Percentiles rank a stretch among this genome's conserved stretches.
phyloP scores from a whole-genome alignment of 257 asterid genomes.

The Plectranthus barbatus region DNA sequence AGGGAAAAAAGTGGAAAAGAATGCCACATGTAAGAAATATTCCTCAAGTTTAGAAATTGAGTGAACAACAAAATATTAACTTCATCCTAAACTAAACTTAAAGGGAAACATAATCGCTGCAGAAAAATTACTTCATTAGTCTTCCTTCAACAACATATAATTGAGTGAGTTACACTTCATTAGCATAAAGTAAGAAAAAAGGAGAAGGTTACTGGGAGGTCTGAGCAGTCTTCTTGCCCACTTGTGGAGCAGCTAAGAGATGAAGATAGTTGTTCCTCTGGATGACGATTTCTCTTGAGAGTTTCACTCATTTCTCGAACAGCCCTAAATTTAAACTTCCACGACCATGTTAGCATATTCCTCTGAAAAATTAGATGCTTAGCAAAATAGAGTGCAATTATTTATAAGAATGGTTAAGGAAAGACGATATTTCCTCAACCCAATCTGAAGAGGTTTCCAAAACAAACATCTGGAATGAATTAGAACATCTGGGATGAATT shows the following conservation, averaged over 20 bases:
- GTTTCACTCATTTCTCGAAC: conserved; percentile 74
- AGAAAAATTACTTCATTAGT: not conserved
- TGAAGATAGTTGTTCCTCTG: conserved; percentile 40
- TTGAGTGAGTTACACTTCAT: not conserved
- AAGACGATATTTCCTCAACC: no score
- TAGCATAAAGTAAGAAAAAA: conserved; percentile 9
- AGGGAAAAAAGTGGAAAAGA: not conserved
- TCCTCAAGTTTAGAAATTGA: not conserved
- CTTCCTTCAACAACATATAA: not conserved
- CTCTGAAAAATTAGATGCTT: not conserved
- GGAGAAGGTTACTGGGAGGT: conserved; percentile 27
- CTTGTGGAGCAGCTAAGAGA: conserved; percentile 44
- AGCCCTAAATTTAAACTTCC: conserved; percentile 51
- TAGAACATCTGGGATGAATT: conserved; percentile 15
- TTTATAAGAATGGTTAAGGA: not conserved
- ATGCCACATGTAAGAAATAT: not conserved
- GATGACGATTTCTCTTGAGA: conserved; percentile 48
- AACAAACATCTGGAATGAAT: no score
- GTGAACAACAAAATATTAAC: not conserved
- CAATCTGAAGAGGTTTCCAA: not conserved
- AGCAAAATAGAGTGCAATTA: conserved; percentile 12
- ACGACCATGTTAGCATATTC: conserved; percentile 13
- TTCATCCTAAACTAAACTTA: not conserved
- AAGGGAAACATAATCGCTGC: not conserved
- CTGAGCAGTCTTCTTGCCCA: conserved; percentile 49